A percentile compares a stretch with the other conserved stretches of the same genome.
phyloP scores from a whole-genome alignment of 257 asterid genomes.

The Gentiana macrophylla region DNA sequence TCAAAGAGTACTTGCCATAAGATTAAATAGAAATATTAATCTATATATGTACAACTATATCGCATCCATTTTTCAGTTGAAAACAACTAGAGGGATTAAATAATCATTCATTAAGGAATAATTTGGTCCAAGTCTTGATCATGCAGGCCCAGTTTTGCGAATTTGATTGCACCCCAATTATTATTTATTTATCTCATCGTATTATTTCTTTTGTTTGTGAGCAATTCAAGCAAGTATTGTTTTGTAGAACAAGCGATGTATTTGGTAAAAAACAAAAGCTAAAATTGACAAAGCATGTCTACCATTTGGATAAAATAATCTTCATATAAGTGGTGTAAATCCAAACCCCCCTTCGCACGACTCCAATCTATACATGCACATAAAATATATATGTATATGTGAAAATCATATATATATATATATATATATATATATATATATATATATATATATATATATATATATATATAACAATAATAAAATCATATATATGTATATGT shows the following conservation, averaged over 20 bases:
- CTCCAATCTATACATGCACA: not conserved
- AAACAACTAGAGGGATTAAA: not conserved
- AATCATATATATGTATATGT: not conserved
- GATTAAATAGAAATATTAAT: too few relatives aligned
- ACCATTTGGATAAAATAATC: not conserved
- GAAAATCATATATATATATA: not conserved
- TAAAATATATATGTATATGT: not conserved
- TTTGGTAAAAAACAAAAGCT: not conserved
- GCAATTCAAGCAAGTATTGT: too few relatives aligned
- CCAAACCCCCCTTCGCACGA: not conserved
- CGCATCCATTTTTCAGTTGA: too few relatives aligned
- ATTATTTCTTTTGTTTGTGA: too few relatives aligned
- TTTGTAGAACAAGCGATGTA: too few relatives aligned
- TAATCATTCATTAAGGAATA: not conserved
- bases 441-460: not conserved
- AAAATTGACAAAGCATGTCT: not conserved
- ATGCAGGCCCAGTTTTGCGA: not conserved
- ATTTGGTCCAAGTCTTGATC: constrained; percentile 1
- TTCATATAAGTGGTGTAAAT: not conserved
- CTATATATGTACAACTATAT: too few relatives aligned
- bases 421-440: not conserved
- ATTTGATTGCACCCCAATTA: too few relatives aligned
- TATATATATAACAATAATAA: not conserved
- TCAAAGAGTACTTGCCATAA: too few relatives aligned
- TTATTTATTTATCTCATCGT: too few relatives aligned